These are phyloP conservation scores for Nymphaea thermarum DNA, from an alignment of 164 flowering plant genomes.

Conservation along the genomic window DNA sequence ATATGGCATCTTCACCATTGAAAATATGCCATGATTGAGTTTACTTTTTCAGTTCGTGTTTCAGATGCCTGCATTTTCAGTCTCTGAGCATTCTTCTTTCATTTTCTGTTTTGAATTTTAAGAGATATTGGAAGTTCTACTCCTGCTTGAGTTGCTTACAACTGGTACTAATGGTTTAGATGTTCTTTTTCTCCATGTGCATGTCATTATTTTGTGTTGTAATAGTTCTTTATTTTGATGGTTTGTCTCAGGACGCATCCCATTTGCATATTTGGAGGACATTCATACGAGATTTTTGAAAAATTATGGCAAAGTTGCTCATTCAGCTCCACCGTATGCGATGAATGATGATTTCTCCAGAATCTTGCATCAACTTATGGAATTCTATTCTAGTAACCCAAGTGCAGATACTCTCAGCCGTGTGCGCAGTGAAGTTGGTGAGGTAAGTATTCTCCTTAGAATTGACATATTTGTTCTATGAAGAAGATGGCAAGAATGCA, in stretches of 20 bases:
- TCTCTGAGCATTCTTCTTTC: no score
- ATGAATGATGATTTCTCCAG: constrained; percentile 98
- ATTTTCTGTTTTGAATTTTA: no score
- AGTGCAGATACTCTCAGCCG: constrained; percentile 87
- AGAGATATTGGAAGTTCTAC: not conserved
- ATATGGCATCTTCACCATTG: no score
- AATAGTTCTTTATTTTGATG: not conserved
- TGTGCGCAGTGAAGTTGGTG: constrained; percentile 87
- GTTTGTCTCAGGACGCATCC: constrained; percentile 67
- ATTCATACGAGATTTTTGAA: constrained; percentile 96
- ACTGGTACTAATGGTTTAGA: no score
- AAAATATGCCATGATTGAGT: no score
- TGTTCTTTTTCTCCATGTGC: not conserved
- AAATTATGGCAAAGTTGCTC: constrained; percentile 83
- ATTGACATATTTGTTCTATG: no score
- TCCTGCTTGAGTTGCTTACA: no score
- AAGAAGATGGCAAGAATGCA: no score
- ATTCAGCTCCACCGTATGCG: constrained; percentile 84
- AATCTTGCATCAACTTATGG: constrained; percentile 98
- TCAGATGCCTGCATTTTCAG: no score
- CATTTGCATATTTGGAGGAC: constrained; percentile 92
- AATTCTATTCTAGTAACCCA: constrained; percentile 84
- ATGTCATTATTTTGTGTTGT: not conserved
- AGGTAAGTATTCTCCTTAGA: constrained; percentile 42
- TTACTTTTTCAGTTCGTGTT: no score